These are phyloP conservation scores for Clarireedia homoeocarpa DNA, from an alignment of 2,329 filamentous ascomycete genomes.

Conservation along the genomic window DNA sequence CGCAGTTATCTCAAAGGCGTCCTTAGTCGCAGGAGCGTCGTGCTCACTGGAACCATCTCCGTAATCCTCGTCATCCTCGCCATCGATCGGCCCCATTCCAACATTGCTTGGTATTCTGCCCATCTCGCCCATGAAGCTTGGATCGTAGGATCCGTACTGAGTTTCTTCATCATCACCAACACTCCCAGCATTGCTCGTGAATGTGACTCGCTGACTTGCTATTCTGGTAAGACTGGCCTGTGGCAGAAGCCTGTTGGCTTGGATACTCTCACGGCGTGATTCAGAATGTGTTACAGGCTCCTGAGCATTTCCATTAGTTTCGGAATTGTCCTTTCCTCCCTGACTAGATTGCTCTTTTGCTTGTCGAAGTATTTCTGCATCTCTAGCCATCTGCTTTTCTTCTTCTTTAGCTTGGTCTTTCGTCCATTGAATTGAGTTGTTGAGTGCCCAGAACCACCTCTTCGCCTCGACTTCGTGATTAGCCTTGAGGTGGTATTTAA, in stretches of 20 bases:
- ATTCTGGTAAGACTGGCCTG: constrained; percentile 22
- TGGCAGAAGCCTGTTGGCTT: constrained; percentile 26
- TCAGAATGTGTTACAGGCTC: constrained; percentile 22
- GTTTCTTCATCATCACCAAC: constrained; percentile 46
- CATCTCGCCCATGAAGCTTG: constrained; percentile 39
- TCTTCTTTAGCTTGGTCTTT: constrained; percentile 96
- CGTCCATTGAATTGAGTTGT: constrained; percentile 97
- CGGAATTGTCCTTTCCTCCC: constrained; percentile 19
- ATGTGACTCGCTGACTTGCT: constrained; percentile 24
- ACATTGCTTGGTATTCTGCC: constrained; percentile 22
- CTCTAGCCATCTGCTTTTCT: constrained; percentile 64
- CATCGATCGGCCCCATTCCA: constrained; percentile 33
- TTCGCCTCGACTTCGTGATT: constrained; percentile 98
- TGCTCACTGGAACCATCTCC: constrained; percentile 73
- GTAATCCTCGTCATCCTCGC: constrained; percentile 66
- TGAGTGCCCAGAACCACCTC: constrained; percentile 97
- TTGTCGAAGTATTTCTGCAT: constrained; percentile 67
- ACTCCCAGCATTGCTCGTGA: constrained; percentile 28
- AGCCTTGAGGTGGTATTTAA: constrained; percentile 96
- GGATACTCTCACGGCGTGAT: constrained; percentile 39
- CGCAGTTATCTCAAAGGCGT: constrained; percentile 94
- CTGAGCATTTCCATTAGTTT: constrained; percentile 16
- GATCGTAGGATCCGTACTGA: constrained; percentile 46
- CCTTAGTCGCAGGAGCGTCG: constrained; percentile 71
- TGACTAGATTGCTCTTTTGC: constrained; percentile 64